Base-by-base conservation (phyloP, 75 land plant genomes). In the Chamaecyparis obtusa region DNA sequence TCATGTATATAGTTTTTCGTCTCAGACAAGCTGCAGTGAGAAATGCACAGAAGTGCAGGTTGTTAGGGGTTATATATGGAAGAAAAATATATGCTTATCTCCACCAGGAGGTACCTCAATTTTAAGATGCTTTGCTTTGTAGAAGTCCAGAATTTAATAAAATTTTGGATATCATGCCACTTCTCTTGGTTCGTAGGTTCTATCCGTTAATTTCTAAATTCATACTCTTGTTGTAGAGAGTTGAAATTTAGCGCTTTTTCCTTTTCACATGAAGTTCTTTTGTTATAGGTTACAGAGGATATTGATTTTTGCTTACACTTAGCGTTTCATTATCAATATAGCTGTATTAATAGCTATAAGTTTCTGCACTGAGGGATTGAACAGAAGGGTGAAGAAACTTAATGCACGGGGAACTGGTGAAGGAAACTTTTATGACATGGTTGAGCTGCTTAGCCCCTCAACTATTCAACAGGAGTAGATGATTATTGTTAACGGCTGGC, bases 21-120 rank as follows among this genome's bases (percentile, higher is more conserved):
- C 32, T 81, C 43, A 13, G 32, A 81, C 15, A 4, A 0, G 32
- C 83, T 46, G 32, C 14, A 81, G 32, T 81, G 83, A 46, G 83
- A 81, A 81, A 24, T 81, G 83, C 83, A 81, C 51, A 81, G 83
- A 81, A 81, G 83, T 81, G 83, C 83, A 81, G 83, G 32, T 46
- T 46, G 51, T 14, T 43, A 81, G 17, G 83, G 30, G 48, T 21
- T 81, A 44, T 27, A 46, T 46, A 81, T 44, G 32, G 51, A n/a
- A 81, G 49, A 11, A 46, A 81, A 44, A 81, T 81, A 30, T 81
- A n/a, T n/a, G n/a, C 30, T n/a, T 81, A 44, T 78, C 39, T 41
- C 81, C 21, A 19, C 27, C 81, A 78, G 15, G 81, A 78, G 43
- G 10, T 78, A 41, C 46, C 43, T 78, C 44, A 41, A 33, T 78